phyloP scores from a whole-genome alignment of 768 basidiomycete genomes.

The Terana coerulea region DNA sequence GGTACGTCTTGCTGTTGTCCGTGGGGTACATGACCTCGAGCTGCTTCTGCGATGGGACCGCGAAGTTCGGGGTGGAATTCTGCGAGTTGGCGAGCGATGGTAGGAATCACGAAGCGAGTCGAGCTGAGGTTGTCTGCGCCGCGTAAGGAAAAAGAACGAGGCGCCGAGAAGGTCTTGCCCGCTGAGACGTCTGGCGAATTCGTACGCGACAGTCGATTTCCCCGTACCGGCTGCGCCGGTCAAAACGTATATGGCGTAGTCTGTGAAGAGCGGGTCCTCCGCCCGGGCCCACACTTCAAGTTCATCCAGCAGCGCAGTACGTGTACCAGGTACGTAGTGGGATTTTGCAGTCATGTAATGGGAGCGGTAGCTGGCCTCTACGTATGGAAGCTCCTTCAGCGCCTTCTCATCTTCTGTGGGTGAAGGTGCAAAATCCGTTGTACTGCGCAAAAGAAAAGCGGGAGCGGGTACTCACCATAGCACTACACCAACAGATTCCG shows the following conservation, averaged over 20 bases:
- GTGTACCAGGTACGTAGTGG: neutral
- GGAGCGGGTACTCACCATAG: neutral
- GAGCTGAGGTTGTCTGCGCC: neutral
- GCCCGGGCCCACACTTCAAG: neutral
- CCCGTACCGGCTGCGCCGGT: slow-evolving; percentile 8
- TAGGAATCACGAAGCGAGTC: slow-evolving; percentile 3
- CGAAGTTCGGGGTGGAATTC: neutral
- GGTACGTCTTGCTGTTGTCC: neutral
- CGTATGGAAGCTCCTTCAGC: neutral
- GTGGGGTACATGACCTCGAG: neutral
- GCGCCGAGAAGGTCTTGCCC: neutral
- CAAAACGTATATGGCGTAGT: slow-evolving; percentile 3
- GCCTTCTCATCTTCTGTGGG: neutral
- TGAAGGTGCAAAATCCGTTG: neutral
- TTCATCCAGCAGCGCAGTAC: neutral
- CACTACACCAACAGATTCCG: neutral
- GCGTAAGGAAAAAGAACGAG: slow-evolving; percentile 9
- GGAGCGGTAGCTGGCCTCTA: neutral
- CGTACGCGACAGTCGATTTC: slow-evolving; percentile 10
- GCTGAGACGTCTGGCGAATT: slow-evolving; percentile 3
- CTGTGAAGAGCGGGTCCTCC: neutral
- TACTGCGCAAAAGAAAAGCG: no score
- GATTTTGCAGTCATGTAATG: neutral
- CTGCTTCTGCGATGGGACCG: neutral
- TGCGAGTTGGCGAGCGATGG: slow-evolving; percentile 7